A percentile compares a stretch with the other conserved stretches of the same genome.
Evolutionary conservation across 2,329 filamentous ascomycete species (phyloP).

Genomic region (Cephalotrichum gorgonifer): DNA sequence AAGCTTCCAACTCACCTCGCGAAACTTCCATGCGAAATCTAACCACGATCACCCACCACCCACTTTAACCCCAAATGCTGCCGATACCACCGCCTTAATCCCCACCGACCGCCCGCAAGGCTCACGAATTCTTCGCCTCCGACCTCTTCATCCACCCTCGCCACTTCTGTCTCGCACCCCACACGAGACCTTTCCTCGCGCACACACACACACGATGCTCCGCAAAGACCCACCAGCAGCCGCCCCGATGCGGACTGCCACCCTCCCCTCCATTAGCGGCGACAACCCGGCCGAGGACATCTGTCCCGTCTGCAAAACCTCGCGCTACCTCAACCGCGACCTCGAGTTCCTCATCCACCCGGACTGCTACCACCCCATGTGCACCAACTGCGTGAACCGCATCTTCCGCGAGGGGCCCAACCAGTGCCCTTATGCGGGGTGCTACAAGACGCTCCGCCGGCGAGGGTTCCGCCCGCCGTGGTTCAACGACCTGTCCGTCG

Average conservation of each 20-base stretch:
- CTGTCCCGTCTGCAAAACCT: constrained; percentile 95
- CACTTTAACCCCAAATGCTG: neutral
- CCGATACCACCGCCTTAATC: neutral
- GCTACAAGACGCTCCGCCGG: constrained; percentile 76
- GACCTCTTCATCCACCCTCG: neutral
- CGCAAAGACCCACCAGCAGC: constrained; percentile 18
- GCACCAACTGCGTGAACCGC: constrained; percentile 86
- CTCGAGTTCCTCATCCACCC: constrained; percentile 96
- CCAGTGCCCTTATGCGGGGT: constrained; percentile 84
- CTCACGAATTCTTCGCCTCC: neutral
- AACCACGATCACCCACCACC: neutral
- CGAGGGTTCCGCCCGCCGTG: constrained; percentile 78
- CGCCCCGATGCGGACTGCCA: constrained; percentile 3
- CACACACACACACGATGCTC: constrained; percentile 20
- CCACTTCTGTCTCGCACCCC: neutral
- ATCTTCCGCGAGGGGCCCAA: constrained; percentile 89
- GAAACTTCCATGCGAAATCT: no score
- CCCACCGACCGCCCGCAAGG: neutral
- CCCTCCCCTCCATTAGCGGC: constrained; percentile 13
- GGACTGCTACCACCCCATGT: constrained; percentile 99
- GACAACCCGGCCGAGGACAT: constrained; percentile 47
- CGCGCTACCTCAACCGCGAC: constrained; percentile 86
- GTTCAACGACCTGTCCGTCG: constrained; percentile 78
- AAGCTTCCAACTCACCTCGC: neutral
- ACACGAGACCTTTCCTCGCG: neutral